Evolutionary conservation across 345 rosid genomes (phyloP).

Genomic region (Lepidium didymum): DNA sequence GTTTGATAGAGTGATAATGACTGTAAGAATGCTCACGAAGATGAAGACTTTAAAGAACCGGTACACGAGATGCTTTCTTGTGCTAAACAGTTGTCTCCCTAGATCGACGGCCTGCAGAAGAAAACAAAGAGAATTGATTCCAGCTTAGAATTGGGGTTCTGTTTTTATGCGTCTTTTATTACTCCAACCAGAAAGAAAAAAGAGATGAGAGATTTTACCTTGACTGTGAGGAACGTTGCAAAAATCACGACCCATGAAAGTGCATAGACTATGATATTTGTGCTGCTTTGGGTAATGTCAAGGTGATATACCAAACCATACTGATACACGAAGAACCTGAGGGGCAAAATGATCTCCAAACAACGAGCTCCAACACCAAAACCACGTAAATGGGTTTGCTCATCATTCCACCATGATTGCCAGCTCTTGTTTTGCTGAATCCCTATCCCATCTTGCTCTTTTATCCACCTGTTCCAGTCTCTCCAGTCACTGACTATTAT

Average conservation of each 20-base stretch:
- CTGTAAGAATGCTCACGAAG: conserved; percentile 59
- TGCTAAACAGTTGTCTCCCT: conserved; percentile 77
- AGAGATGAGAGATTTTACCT: conserved; percentile 40
- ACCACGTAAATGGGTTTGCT: conserved; percentile 73
- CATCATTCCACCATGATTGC: conserved; percentile 98
- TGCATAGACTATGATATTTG: conserved; percentile 70
- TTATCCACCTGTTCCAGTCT: conserved; percentile 98
- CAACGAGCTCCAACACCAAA: conserved; percentile 70
- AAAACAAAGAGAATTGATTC: neutral
- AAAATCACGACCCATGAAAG: conserved; percentile 90
- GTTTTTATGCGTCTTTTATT: neutral
- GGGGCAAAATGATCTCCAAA: conserved; percentile 67
- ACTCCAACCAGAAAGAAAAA: neutral
- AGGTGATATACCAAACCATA: conserved; percentile 98
- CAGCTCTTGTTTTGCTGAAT: conserved; percentile 93
- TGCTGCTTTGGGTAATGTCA: conserved; percentile 82
- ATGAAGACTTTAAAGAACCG: conserved; percentile 80
- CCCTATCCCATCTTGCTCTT: conserved; percentile 91
- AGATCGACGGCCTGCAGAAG: conserved; percentile 75
- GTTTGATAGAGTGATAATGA: conserved; percentile 57
- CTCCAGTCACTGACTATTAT: conserved; percentile 93
- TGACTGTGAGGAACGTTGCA: conserved; percentile 71
- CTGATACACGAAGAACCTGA: conserved; percentile 88
- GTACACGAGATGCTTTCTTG: conserved; percentile 58
- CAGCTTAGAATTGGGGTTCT: neutral